Percentiles rank a stretch among this genome's conserved stretches.
phyloP scores from a whole-genome alignment of 1,139 yeast species.

The Lodderomyces margitis region DNA sequence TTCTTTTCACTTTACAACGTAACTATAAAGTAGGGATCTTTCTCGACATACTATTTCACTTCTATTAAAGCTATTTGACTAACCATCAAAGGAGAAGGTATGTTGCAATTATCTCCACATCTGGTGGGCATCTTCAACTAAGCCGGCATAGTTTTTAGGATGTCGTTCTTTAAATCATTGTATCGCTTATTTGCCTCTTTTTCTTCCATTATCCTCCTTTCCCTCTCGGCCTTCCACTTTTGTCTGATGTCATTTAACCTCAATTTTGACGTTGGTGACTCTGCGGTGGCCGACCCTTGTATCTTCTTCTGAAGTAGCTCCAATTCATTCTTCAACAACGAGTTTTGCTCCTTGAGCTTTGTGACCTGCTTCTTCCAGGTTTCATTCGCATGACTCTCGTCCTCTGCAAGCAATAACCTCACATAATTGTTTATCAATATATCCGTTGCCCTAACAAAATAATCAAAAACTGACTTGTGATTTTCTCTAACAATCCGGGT shows the following conservation, averaged over 20 bases:
- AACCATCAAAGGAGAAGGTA: too few species aligned
- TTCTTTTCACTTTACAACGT: too few species aligned
- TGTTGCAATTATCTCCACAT: too few species aligned
- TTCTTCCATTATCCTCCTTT: conserved; percentile 60
- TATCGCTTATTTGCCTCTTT: conserved; percentile 54
- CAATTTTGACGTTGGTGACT: conserved; percentile 38
- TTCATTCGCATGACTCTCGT: conserved; percentile 25
- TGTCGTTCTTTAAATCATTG: conserved; percentile 55
- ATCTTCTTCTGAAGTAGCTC: neutral
- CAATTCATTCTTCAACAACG: conserved; percentile 1
- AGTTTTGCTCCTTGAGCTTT: conserved; percentile 10
- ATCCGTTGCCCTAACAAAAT: conserved; percentile 57
- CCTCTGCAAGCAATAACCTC: conserved; percentile 38
- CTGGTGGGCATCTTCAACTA: too few species aligned
- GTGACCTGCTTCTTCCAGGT: conserved; percentile 21
- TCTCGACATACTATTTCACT: too few species aligned
- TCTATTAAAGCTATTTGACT: too few species aligned
- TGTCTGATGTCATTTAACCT: conserved; percentile 61
- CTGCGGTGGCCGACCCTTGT: neutral
- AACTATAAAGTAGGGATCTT: too few species aligned
- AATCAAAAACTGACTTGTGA: conserved; percentile 54
- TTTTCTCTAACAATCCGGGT: conserved; percentile 39
- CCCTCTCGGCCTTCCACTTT: conserved; percentile 71
- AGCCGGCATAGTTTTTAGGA: too few species aligned
- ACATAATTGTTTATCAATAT: conserved; percentile 59